phyloP scores from a whole-genome alignment of 164 flowering plant species.

The Aristolochia contorta region DNA sequence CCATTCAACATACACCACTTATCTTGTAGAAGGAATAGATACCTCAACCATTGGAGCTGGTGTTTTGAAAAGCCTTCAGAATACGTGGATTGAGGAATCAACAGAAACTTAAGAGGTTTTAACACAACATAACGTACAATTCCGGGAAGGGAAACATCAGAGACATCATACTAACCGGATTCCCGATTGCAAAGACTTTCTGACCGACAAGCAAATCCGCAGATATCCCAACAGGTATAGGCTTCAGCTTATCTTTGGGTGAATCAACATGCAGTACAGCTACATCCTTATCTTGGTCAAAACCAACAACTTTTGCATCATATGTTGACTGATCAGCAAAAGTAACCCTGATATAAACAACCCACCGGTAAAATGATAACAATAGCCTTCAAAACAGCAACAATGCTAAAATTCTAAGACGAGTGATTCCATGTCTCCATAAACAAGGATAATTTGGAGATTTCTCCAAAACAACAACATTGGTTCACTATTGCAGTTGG shows the following conservation, averaged over 20 bases:
- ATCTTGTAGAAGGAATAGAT: no score
- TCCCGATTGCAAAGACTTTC: constrained; percentile 95
- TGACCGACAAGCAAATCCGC: constrained; percentile 97
- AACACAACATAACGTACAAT: background rate
- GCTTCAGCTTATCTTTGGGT: constrained; percentile 77
- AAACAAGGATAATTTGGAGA: background rate
- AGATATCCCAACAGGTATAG: constrained; percentile 86
- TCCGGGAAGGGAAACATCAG: background rate
- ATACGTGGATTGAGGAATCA: no score
- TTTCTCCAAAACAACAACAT: no score
- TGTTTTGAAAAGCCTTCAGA: no score
- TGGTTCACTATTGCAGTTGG: no score
- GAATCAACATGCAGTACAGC: constrained; percentile 84
- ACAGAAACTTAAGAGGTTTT: background rate
- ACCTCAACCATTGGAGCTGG: no score
- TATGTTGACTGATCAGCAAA: constrained; percentile 87
- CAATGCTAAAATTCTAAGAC: no score
- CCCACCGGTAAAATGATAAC: background rate
- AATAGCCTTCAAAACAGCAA: background rate
- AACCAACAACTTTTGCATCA: constrained; percentile 92
- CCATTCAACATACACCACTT: no score
- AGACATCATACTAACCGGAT: constrained; percentile 54
- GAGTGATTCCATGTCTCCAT: no score
- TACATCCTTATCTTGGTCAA: constrained; percentile 97
- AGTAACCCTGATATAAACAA: constrained; percentile 57